phyloP scores from a whole-genome alignment of 441 rosid genomes.

The Euphorbia schlechtendalii region DNA sequence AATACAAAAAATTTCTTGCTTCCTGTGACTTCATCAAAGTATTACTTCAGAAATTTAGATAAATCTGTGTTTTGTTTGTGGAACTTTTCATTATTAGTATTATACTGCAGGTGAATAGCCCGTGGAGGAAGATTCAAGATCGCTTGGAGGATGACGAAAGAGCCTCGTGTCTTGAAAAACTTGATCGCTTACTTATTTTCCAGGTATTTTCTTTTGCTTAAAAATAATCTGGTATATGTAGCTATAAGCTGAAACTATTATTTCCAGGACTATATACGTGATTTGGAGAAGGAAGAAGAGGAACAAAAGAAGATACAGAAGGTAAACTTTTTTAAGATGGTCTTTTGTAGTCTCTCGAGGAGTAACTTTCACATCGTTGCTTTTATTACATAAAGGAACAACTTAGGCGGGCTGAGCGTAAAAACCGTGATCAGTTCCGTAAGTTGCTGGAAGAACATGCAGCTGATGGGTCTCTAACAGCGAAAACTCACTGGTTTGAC shows the following conservation, averaged over 20 bases:
- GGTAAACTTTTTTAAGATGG: constrained; percentile 36
- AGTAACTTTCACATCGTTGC: constrained; percentile 17
- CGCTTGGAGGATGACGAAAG: constrained; percentile 93
- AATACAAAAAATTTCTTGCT: constrained; percentile 65
- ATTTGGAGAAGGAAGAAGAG: constrained; percentile 88
- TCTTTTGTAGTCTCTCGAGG: constrained; percentile 10
- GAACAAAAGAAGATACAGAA: constrained; percentile 80
- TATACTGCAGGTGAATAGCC: constrained; percentile 63
- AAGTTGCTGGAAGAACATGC: constrained; percentile 78
- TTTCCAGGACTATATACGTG: constrained; percentile 80
- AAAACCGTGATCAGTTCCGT: constrained; percentile 85
- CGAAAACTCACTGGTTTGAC: constrained; percentile 82
- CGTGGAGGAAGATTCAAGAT: constrained; percentile 91
- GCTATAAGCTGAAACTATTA: constrained; percentile 21
- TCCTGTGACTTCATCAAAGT: constrained; percentile 94
- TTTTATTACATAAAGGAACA: constrained; percentile 58
- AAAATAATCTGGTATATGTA: constrained; percentile 5
- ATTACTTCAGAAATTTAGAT: constrained; percentile 6
- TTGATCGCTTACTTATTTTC: constrained; percentile 77
- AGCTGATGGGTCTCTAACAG: constrained; percentile 65
- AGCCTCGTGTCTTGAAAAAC: constrained; percentile 74
- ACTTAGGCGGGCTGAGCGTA: constrained; percentile 76
- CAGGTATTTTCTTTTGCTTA: constrained; percentile 39
- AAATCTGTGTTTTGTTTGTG: constrained; percentile 5
- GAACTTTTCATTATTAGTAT: constrained; percentile 12